Base-by-base conservation (phyloP, 768 basidiomycete species). In the Symmetrospora coprosmae region DNA sequence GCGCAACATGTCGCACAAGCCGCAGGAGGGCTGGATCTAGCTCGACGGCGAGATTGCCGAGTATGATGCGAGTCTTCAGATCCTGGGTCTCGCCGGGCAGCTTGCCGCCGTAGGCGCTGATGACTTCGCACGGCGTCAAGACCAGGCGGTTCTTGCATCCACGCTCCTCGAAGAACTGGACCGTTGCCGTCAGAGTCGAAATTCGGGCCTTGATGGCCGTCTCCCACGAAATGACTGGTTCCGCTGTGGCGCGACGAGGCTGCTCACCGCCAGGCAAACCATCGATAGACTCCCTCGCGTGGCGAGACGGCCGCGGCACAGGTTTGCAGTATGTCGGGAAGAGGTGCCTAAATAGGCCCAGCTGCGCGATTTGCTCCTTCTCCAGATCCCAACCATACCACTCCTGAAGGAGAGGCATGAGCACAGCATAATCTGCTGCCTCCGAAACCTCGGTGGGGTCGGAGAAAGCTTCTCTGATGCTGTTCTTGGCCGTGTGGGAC, bases 401-500 rank as follows among this genome's bases (percentile, higher is more conserved):
- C 2, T 35, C 38, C 2, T 31, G 40, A 9, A 64, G 35, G 2
- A 52, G 23, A 11, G 47, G 48, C 1, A 62, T 30, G 16, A 64
- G 1, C 27, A 25, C 25, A 1, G 38, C 39, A 30, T 28, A 46
- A 30, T 43, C 35, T 35, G 43, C 16, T 7, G 7, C 2, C 31
- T 4, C 23, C 19, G 25, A 38, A 13, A 21, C 1, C n/a, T 33
- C 30, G 30, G 11, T 34, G 23, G 5, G 6, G 28, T 7, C 0
- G 0, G 38, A 28, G n/a, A 21, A 19, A 25, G 23, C 21, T 25
- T 39, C 47, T 4, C 16, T 30, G 13, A 55, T 23, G 4, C 11
- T 14, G 8, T 6, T 21, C 30, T 30, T 21, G 50, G 75, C 71
- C 11, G 62, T 53, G 11, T 66, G 65, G 39, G 71, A 68, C 31